Percentiles rank a stretch among this genome's conserved stretches.
phyloP scores from a whole-genome alignment of 2,329 filamentous ascomycete species.

The Aspergillus quadricinctus region DNA sequence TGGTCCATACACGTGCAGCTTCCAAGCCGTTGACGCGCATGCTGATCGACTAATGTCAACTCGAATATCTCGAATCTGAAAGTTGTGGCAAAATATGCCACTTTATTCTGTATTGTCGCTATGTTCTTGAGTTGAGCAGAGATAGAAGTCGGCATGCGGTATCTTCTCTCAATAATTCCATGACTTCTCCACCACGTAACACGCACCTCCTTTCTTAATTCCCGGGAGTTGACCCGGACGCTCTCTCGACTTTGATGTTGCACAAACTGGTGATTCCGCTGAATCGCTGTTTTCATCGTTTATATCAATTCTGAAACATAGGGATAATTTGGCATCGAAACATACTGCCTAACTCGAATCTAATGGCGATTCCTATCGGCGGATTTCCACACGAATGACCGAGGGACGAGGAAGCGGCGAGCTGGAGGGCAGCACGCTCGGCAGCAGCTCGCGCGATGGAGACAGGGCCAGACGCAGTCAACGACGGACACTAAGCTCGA shows the following conservation, averaged over 20 bases:
- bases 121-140: not conserved
- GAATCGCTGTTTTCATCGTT: not conserved
- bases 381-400: constrained; percentile 19
- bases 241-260: constrained; percentile 19
- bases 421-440: constrained; percentile 35
- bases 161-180: constrained; percentile 9
- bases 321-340: not conserved
- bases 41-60: not conserved
- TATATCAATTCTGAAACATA: not conserved
- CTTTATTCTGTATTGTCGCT: not conserved
- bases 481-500: constrained; percentile 29
- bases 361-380: constrained; percentile 17
- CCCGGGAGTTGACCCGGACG: constrained; percentile 18
- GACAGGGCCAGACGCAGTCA: constrained; percentile 23
- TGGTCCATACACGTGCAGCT: constrained; percentile 14
- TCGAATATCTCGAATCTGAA: not conserved
- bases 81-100: not conserved
- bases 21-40: not conserved
- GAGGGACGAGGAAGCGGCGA: constrained; percentile 28
- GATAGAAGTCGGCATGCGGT: not conserved
- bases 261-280: not conserved
- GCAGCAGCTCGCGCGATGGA: constrained; percentile 33
- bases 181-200: constrained; percentile 16
- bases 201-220: constrained; percentile 17
- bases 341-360: constrained; percentile 6